Conservation (phyloP, 805 yeast species). For the Jamesozyma spencerorum region DNA sequence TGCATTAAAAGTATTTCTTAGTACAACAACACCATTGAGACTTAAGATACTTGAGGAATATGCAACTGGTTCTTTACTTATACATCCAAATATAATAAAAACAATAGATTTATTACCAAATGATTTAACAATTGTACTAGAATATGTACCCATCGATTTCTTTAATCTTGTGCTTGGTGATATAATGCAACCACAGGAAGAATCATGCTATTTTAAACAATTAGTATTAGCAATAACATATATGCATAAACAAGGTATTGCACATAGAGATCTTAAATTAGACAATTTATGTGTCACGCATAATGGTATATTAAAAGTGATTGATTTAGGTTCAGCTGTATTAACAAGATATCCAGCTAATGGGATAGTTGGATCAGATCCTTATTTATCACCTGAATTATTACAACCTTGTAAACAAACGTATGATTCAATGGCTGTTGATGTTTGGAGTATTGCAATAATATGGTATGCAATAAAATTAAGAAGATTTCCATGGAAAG, state of each 20-base stretch:
- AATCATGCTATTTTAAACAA: conserved; percentile 76
- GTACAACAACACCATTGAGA: conserved; percentile 43
- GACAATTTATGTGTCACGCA: conserved; percentile 84
- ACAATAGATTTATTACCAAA: conserved; percentile 76
- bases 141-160: conserved; percentile 84
- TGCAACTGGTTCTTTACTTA: conserved; percentile 66
- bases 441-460: conserved; percentile 89
- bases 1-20: conserved; percentile 74
- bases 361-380: conserved; percentile 93
- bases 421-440: conserved; percentile 83
- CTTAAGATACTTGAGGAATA: conserved; percentile 77
- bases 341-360: conserved; percentile 48
- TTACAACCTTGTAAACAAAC: conserved; percentile 30
- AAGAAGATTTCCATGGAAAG: conserved; percentile 89
- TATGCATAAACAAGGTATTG: conserved; percentile 73
- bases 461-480: conserved; percentile 85
- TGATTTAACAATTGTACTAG: conserved; percentile 52
- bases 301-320: conserved; percentile 70
- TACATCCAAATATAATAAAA: conserved; percentile 71
- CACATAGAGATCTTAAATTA: conserved; percentile 85
- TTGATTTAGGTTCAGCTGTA: conserved; percentile 93
- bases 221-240: conserved; percentile 65
- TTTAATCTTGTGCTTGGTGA: conserved; percentile 91
- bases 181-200: conserved; percentile 58
- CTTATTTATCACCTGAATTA: conserved; percentile 91